Conservation (phyloP, 176 grass and related monocot species). For the Saccharum spontaneum region DNA sequence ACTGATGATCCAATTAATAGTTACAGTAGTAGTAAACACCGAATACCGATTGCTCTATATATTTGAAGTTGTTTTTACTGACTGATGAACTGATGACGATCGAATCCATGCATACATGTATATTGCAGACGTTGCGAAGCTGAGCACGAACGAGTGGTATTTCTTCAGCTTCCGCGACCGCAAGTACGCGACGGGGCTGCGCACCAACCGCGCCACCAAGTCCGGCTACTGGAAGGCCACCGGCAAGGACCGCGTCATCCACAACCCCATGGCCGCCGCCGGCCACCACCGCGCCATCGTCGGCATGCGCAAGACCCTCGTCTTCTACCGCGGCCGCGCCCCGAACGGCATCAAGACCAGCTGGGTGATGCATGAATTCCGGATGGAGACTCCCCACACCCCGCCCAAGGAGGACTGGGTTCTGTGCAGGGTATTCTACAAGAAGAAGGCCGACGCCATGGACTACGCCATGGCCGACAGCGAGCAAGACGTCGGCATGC, state of each 20-base stretch:
- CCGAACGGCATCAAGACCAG: conserved; percentile 74
- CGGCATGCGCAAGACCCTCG: conserved; percentile 90
- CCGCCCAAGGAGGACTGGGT: conserved; percentile 87
- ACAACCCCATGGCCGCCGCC: conserved; percentile 26
- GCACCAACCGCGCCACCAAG: conserved; percentile 79
- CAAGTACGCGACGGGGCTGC: conserved; percentile 78
- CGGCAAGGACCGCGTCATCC: conserved; percentile 69
- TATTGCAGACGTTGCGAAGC: conserved; percentile 62
- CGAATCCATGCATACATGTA: background rate
- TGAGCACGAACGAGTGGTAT: conserved; percentile 81
- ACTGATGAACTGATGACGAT: background rate
- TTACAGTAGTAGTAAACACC: no score
- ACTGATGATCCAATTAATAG: background rate
- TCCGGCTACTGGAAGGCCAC: conserved; percentile 91
- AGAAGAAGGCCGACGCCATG: conserved; percentile 52
- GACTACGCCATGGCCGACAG: conserved; percentile 41
- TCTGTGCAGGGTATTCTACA: conserved; percentile 70
- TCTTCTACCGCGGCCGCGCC: conserved; percentile 81
- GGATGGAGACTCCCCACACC: conserved; percentile 57
- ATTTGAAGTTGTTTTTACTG: background rate
- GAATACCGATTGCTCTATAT: background rate
- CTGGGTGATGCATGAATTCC: conserved; percentile 91
- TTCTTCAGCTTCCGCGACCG: conserved; percentile 92
- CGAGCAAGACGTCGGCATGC: conserved; percentile 10
- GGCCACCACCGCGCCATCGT: conserved; percentile 25